Evolutionary conservation across 805 yeast species (phyloP).

Genomic region (Zygosaccharomyces siamensis): DNA sequence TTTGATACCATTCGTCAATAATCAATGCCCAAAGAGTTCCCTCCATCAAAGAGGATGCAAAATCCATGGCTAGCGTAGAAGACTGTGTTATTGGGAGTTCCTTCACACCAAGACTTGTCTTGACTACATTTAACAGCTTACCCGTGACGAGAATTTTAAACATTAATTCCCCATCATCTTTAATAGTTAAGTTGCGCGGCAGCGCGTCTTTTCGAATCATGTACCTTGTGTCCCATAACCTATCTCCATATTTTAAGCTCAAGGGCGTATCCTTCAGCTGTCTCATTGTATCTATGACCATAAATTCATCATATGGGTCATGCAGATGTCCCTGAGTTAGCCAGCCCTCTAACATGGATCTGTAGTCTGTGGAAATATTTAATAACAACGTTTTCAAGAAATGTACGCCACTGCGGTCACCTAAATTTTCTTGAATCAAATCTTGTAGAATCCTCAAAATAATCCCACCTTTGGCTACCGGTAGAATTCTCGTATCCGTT

Average conservation of each 20-base stretch:
- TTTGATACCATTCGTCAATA: slow-evolving; percentile 54
- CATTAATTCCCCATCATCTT: slow-evolving; percentile 30
- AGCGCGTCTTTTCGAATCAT: slow-evolving; percentile 70
- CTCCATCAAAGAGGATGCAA: slow-evolving; percentile 17
- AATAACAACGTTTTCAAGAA: slow-evolving; percentile 52
- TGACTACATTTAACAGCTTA: slow-evolving; percentile 64
- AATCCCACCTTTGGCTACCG: slow-evolving; percentile 72
- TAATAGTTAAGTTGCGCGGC: slow-evolving; percentile 52
- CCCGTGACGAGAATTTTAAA: slow-evolving; percentile 76
- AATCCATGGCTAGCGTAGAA: not conserved
- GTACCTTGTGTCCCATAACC: slow-evolving; percentile 71
- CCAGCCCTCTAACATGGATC: slow-evolving; percentile 75
- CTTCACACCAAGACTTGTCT: slow-evolving; percentile 30
- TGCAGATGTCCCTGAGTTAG: slow-evolving; percentile 62
- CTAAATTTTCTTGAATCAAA: slow-evolving; percentile 52
- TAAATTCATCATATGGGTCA: slow-evolving; percentile 80
- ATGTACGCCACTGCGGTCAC: slow-evolving; percentile 52
- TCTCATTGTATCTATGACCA: slow-evolving; percentile 46
- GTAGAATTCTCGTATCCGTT: slow-evolving; percentile 49
- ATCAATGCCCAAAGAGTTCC: slow-evolving; percentile 47
- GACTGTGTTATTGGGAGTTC: slow-evolving; percentile 7
- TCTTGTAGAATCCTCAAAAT: slow-evolving; percentile 58
- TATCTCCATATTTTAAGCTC: slow-evolving; percentile 42
- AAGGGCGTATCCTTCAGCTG: slow-evolving; percentile 6
- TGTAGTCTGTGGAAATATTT: slow-evolving; percentile 57